Evolutionary conservation across 768 basidiomycete species (phyloP), one percentile per base, ranked within the genome.

Genomic region (Auricularia sp.): DNA sequence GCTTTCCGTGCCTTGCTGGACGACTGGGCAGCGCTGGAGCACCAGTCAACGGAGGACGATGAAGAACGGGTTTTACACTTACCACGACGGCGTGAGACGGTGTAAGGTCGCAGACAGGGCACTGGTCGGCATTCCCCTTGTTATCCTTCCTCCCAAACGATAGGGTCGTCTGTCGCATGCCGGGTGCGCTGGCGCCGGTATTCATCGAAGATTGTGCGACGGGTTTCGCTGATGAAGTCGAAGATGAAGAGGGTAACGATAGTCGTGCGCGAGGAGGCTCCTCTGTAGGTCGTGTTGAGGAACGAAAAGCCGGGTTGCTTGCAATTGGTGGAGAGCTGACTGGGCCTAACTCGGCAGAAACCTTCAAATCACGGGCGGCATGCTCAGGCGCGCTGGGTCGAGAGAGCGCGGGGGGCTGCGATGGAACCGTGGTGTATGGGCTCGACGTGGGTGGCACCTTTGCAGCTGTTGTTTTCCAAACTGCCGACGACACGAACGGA

Each of bases 1-100:
- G 65, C 85, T 84, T 1, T 42, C 39, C 39, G 83, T 75, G 1
- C 87, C 89, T 63, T 77, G 76, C 5, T 66, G 66, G 2, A 87
- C 79, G 29, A 83, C 70, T 16, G 86, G 82, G 70, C 90, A 92
- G 34, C 80, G 77, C 70, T 82, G 74, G 67, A 68, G 54, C 72
- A 74, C 66, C 89, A 90, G 47, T 88, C 75, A 3, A 74, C 70
- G 67, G 88, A 90, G 5, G 75, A 44, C 3, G 62, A 68, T 3
- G 72, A 62, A 10, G 47, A 8, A 21, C 11, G 6, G 21, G 6
- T 13, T 51, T 18, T 7, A 42, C 16, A 51, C 47, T 13, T 51
- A 51, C 47, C 47, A 51, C 18, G 16, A 51, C 47, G 21, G 47
- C 11, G 18, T 51, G 47, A 10, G 47, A 16, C 10, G 39, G 39